These are phyloP conservation scores for Pisolithus orientalis DNA, from an alignment of 768 basidiomycete genomes.

Conservation along the genomic window DNA sequence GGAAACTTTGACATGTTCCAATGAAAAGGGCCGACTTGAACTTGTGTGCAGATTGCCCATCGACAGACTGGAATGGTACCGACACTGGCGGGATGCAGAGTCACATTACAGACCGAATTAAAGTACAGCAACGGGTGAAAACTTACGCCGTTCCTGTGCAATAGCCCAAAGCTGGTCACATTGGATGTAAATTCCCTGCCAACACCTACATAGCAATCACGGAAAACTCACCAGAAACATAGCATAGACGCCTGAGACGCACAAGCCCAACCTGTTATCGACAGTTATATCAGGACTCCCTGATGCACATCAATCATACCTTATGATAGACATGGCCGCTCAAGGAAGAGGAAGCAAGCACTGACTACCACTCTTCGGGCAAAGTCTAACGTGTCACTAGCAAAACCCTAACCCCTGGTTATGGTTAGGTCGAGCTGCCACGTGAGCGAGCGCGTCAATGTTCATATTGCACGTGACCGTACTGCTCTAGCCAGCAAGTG, in stretches of 20 bases:
- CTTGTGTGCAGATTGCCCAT: conserved; percentile 56
- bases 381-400: no score
- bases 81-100: conserved; percentile 46
- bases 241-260: conserved; percentile 84
- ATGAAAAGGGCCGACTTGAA: conserved; percentile 85
- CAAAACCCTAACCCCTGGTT: no score
- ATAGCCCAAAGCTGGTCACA: conserved; percentile 73
- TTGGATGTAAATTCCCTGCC: conserved; percentile 2
- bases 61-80: conserved; percentile 71
- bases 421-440: background rate
- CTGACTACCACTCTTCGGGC: no score
- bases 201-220: background rate
- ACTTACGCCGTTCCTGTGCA: conserved; percentile 87
- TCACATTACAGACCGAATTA: background rate
- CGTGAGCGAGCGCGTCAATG: conserved; percentile 22
- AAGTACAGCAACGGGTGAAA: background rate
- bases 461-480: conserved; percentile 25
- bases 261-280: conserved; percentile 54
- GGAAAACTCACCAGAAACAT: conserved; percentile 72
- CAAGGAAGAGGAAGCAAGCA: background rate
- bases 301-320: conserved; percentile 9
- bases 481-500: background rate
- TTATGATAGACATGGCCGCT: conserved; percentile 20
- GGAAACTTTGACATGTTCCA: conserved; percentile 76
- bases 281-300: background rate